Evolutionary conservation across 345 rosid species (phyloP).

Genomic region (Heritiera littoralis): DNA sequence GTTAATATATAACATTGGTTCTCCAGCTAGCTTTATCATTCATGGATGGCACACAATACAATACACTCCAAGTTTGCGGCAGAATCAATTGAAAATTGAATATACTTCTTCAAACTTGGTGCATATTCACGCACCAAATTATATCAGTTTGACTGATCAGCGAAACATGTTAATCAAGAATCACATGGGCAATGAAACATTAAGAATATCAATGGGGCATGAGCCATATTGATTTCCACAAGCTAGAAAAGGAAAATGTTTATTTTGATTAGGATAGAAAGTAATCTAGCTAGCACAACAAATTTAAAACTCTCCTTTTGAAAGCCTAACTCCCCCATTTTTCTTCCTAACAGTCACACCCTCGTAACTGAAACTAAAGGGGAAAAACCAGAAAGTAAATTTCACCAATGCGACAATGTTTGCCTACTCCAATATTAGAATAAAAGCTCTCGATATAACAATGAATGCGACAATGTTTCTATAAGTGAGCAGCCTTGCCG

Average conservation of each 20-base stretch:
- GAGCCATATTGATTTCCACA: background rate
- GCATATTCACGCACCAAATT: background rate
- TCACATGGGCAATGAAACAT: no score
- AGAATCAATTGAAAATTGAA: background rate
- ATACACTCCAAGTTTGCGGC: background rate
- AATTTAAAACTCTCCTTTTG: background rate
- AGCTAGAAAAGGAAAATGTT: background rate
- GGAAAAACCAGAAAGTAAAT: background rate
- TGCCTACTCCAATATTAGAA: no score
- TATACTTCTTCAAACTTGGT: background rate
- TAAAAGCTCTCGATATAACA: no score
- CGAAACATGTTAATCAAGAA: background rate
- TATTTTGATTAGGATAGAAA: background rate
- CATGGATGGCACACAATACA: background rate
- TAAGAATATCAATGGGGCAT: background rate
- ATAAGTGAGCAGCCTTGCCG: conserved; percentile 34
- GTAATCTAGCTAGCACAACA: background rate
- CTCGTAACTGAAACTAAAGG: conserved; percentile 41
- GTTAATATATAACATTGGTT: background rate
- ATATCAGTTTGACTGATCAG: background rate
- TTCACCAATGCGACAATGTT: background rate
- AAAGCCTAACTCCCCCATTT: conserved; percentile 36
- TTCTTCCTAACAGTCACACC: conserved; percentile 41
- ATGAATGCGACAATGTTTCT: background rate
- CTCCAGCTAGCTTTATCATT: background rate